Percentiles rank a stretch among this genome's conserved stretches.
Conservation (phyloP, 495 filamentous ascomycete species). For the Podospora appendiculata region DNA sequence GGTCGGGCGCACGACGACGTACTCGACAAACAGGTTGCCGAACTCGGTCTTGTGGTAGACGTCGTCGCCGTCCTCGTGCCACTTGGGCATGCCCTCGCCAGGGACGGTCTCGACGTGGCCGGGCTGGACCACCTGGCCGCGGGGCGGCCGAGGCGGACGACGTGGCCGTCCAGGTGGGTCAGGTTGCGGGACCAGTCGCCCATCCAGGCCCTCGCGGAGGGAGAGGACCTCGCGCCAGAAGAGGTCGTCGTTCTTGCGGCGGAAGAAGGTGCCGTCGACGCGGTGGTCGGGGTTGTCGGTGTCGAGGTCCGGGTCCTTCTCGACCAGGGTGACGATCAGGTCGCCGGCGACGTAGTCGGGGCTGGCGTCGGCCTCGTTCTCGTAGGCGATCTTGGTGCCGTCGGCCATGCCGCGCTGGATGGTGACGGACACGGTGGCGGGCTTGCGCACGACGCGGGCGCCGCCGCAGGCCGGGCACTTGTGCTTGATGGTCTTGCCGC, state of each 20-base stretch:
- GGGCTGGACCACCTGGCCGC: conserved; percentile 80
- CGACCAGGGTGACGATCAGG: conserved; percentile 69
- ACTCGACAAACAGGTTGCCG: conserved; percentile 82
- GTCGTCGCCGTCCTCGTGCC: conserved; percentile 60
- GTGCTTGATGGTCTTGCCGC: conserved; percentile 82
- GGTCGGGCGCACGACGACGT: conserved; percentile 83
- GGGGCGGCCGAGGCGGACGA: conserved; percentile 67
- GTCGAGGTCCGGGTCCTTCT: conserved; percentile 64
- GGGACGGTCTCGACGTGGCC: conserved; percentile 70
- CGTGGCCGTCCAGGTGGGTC: conserved; percentile 90
- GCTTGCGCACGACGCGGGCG: conserved; percentile 62
- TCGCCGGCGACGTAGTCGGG: conserved; percentile 93
- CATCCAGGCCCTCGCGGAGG: conserved; percentile 90
- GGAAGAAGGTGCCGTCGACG: conserved; percentile 86
- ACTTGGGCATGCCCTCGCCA: conserved; percentile 91
- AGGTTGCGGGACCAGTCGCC: conserved; percentile 89
- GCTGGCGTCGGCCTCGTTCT: conserved; percentile 94
- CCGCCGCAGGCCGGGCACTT: conserved; percentile 78
- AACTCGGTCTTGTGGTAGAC: conserved; percentile 57
- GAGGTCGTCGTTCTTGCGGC: conserved; percentile 74
- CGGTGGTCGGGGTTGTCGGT: conserved; percentile 50
- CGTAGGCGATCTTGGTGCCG: conserved; percentile 66
- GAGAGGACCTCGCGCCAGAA: conserved; percentile 91
- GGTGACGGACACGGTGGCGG: conserved; percentile 57
- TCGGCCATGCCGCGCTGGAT: conserved; percentile 76